These are phyloP conservation scores for Xylaria polymorpha DNA, from an alignment of 2,329 filamentous ascomycete species.

Conservation along the genomic window DNA sequence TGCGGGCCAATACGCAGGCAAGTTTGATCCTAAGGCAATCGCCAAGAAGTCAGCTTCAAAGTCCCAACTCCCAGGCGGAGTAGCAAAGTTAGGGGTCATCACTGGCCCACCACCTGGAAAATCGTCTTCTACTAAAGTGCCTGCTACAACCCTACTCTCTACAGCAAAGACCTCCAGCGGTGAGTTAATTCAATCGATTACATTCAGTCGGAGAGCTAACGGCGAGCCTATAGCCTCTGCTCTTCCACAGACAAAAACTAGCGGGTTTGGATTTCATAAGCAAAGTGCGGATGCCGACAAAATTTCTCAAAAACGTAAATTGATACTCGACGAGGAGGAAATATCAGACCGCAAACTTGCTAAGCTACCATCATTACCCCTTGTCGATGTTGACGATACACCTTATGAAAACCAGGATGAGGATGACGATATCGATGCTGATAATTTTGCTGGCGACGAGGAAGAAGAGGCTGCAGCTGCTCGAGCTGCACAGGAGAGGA, in stretches of 20 bases:
- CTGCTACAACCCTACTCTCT: neutral
- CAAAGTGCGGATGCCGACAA: conserved; percentile 73
- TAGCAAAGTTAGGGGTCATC: conserved; percentile 64
- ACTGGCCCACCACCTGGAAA: conserved; percentile 54
- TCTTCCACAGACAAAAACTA: conserved; percentile 78
- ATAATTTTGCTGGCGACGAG: conserved; percentile 83
- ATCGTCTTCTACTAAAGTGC: conserved; percentile 30
- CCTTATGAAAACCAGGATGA: conserved; percentile 70
- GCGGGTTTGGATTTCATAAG: conserved; percentile 86
- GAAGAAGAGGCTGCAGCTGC: conserved; percentile 89
- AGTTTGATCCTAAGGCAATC: conserved; percentile 89
- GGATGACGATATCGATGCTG: conserved; percentile 76
- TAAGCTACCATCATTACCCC: conserved; percentile 82
- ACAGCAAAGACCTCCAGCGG: conserved; percentile 53
- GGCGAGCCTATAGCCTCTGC: conserved; percentile 57
- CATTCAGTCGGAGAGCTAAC: conserved; percentile 43
- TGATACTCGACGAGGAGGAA: conserved; percentile 91
- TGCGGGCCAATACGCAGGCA: conserved; percentile 74
- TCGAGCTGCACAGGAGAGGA: conserved; percentile 84
- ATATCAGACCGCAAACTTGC: conserved; percentile 87
- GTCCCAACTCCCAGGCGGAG: conserved; percentile 66
- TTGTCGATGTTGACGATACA: conserved; percentile 70
- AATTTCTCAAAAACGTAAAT: conserved; percentile 74
- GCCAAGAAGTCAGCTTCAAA: conserved; percentile 77
- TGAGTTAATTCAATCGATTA: conserved; percentile 43